Percentiles rank a stretch among this genome's conserved stretches.
Conservation (phyloP, 2,329 filamentous ascomycete genomes). For the Cercospora sp. region DNA sequence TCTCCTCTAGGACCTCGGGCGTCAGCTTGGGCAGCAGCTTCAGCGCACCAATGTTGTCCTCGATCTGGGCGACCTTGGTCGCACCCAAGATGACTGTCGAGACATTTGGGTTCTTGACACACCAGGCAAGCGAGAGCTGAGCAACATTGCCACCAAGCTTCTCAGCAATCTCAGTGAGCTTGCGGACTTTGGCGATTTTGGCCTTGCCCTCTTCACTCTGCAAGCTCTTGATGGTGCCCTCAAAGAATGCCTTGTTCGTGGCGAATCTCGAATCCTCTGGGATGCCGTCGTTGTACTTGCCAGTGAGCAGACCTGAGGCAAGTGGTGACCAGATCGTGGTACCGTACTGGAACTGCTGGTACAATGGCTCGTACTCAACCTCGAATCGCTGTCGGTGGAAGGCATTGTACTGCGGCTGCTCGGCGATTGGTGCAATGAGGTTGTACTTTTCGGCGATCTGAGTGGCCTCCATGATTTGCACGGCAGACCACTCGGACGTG, state of each 20-base stretch:
- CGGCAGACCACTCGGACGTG: conserved; percentile 61
- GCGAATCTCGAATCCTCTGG: conserved; percentile 62
- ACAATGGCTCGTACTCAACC: conserved; percentile 61
- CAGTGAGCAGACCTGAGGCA: conserved; percentile 59
- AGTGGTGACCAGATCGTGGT: conserved; percentile 60
- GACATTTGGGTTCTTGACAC: conserved; percentile 60
- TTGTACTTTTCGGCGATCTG: conserved; percentile 58
- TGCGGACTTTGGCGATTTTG: conserved; percentile 61
- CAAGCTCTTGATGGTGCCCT: conserved; percentile 55
- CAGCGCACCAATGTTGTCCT: conserved; percentile 52
- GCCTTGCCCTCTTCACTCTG: conserved; percentile 53
- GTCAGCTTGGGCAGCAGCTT: conserved; percentile 45
- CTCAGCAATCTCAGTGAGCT: conserved; percentile 54
- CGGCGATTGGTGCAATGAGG: conserved; percentile 58
- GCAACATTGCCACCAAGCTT: conserved; percentile 50
- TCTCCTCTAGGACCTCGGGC: conserved; percentile 45
- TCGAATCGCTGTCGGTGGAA: conserved; percentile 64
- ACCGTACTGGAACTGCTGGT: conserved; percentile 58
- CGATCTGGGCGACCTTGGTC: conserved; percentile 51
- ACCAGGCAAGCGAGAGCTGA: conserved; percentile 61
- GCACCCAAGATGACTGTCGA: conserved; percentile 57
- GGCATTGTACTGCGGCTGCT: conserved; percentile 62
- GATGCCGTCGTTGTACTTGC: conserved; percentile 66
- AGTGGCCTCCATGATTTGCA: conserved; percentile 61
- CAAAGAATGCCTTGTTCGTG: conserved; percentile 60